Percentiles rank a stretch among this genome's conserved stretches.
phyloP scores from a whole-genome alignment of 768 basidiomycete species.

The Collybia sp. region DNA sequence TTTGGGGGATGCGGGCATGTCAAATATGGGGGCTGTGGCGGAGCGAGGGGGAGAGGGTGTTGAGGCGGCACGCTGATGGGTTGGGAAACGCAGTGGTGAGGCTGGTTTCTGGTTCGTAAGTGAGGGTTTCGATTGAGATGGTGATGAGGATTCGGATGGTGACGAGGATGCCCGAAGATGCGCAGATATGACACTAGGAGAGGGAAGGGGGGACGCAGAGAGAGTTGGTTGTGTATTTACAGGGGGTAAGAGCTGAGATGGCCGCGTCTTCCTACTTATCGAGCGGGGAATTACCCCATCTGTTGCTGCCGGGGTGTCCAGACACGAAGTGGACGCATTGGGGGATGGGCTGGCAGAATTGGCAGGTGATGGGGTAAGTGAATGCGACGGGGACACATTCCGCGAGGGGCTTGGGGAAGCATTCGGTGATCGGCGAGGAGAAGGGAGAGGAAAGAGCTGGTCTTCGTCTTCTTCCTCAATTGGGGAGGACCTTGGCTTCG shows the following conservation, averaged over 20 bases:
- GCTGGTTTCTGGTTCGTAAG: neutral
- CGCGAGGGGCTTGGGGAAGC: conserved; percentile 26
- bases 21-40: neutral
- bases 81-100: neutral
- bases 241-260: neutral
- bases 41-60: neutral
- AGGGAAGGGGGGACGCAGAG: neutral
- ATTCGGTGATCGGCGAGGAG: conserved; percentile 50
- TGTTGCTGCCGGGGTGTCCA: conserved; percentile 6
- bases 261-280: conserved; percentile 11
- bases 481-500: conserved; percentile 19
- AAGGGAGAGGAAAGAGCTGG: conserved; percentile 55
- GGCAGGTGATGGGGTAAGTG: conserved; percentile 11
- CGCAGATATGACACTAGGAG: neutral
- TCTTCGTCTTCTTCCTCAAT: conserved; percentile 54
- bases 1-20: neutral
- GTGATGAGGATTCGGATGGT: neutral
- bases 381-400: conserved; percentile 11
- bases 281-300: conserved; percentile 4
- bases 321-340: conserved; percentile 22
- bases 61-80: neutral
- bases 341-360: conserved; percentile 20
- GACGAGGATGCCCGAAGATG: neutral
- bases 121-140: neutral
- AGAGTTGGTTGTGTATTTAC: neutral